A percentile compares a stretch with the other conserved stretches of the same genome.
Conservation (phyloP, 1,284 basidiomycete genomes). For the Microbotryum violaceum region DNA sequence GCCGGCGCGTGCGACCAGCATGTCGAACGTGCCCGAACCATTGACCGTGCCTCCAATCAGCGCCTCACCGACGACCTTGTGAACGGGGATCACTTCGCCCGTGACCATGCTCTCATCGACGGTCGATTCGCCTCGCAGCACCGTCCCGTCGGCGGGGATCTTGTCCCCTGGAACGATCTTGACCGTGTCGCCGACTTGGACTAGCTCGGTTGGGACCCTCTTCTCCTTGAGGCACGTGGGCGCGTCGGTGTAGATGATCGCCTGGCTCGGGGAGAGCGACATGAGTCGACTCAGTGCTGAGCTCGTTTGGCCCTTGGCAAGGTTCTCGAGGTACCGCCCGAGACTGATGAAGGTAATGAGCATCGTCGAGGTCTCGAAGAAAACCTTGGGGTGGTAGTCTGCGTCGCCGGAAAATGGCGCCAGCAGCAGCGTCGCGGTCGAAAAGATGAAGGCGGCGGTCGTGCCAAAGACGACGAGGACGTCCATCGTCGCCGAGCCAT, state of each 20-base stretch:
- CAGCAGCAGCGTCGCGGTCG: slow-evolving; percentile 63
- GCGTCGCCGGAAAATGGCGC: slow-evolving; percentile 54
- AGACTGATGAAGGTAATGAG: slow-evolving; percentile 94
- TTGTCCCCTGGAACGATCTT: slow-evolving; percentile 96
- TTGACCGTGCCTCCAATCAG: slow-evolving; percentile 98
- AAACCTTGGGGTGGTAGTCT: slow-evolving; percentile 72
- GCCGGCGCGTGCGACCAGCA: slow-evolving; percentile 88
- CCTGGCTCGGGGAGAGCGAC: slow-evolving; percentile 87
- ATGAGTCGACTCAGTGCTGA: slow-evolving; percentile 94
- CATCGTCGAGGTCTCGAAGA: slow-evolving; percentile 99
- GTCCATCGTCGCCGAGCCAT: slow-evolving; percentile 79
- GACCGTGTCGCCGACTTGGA: slow-evolving; percentile 87
- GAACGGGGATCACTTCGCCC: slow-evolving; percentile 84
- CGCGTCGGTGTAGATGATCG: slow-evolving; percentile 82
- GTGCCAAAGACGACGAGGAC: slow-evolving; percentile 94
- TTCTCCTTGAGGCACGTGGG: slow-evolving; percentile 73
- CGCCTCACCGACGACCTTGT: slow-evolving; percentile 69
- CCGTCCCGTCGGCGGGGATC: slow-evolving; percentile 88
- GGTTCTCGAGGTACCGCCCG: slow-evolving; percentile 90
- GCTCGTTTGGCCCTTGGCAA: slow-evolving; percentile 93
- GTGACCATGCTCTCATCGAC: slow-evolving; percentile 97
- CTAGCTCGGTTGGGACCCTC: slow-evolving; percentile 84
- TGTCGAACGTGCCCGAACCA: slow-evolving; percentile 88
- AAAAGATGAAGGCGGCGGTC: slow-evolving; percentile 87
- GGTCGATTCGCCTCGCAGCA: slow-evolving; percentile 73